Base-by-base conservation (phyloP, 768 basidiomycete species). In the Agrocybe praecox region DNA sequence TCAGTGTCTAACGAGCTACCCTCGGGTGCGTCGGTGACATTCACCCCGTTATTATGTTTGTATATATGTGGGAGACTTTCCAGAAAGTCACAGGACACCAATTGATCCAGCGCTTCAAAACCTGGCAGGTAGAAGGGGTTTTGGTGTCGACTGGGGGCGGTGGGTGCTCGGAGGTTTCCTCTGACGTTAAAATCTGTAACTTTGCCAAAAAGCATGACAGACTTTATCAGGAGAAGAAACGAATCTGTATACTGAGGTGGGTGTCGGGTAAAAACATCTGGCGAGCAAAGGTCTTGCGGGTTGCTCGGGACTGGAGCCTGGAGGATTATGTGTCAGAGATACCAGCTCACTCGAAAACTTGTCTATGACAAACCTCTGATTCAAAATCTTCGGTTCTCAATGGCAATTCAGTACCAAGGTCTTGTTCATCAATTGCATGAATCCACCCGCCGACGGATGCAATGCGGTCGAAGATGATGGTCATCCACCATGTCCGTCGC, bases 401-500 rank as follows among this genome's bases (percentile, higher is more conserved):
- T 10, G 92, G 92, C 52, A 94, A 74, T 67, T 94, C 92, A 14
- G 92, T 94, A 9, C 90, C 92, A 29, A 94, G 76, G 67, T 94
- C 92, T 47, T 86, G 81, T 67, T 94, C 92, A 62, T 92, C 90
- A 17, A 94, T 83, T 8, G 85, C 87, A 65, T 94, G 92, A 34
- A 92, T 80, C 92, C 92, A 94, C 17, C 92, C 92, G 43, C 90
- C 91, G 22, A 88, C 83, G 34, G 87, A 88, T 33, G 83, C 82
- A 46, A 92, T 91, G 24, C 92, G 87, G 70, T 94, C 92, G 68
- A 94, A 93, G 46, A 92, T 73, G 40, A 94, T 85, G 18, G 90
- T 87, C 89, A 92, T 92, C 92, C 92, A 94, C 92, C 92, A 94
- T 5, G 91, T 89, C 51, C 92, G 80, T 49, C 92, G 80, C 58